These are phyloP conservation scores for Cyclocybe aegerita DNA, from an alignment of 768 basidiomycete genomes.

Conservation along the genomic window DNA sequence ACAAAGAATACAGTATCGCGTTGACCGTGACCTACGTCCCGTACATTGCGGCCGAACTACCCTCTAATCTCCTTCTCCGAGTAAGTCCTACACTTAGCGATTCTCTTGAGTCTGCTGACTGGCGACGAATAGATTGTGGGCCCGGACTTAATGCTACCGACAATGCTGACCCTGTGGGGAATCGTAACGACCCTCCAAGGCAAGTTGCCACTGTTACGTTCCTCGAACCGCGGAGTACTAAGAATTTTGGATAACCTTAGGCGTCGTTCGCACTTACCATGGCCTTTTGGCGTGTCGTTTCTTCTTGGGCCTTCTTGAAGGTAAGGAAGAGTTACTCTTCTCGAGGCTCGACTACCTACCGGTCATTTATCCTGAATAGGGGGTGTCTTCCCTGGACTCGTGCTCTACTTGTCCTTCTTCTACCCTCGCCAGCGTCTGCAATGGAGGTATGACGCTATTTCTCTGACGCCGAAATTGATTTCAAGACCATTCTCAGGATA, in stretches of 20 bases:
- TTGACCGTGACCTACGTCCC: constrained; percentile 51
- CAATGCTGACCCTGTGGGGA: constrained; percentile 70
- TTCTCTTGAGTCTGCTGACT: not conserved
- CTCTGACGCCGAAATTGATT: not conserved
- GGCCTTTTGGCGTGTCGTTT: constrained; percentile 49
- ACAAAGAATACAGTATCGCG: constrained; percentile 48
- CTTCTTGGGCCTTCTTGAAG: constrained; percentile 53
- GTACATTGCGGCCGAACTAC: constrained; percentile 59
- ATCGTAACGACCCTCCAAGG: constrained; percentile 64
- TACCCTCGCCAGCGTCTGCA: constrained; percentile 51
- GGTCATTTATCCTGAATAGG: constrained; percentile 27
- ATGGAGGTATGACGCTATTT: constrained; percentile 35
- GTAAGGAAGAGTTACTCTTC: constrained; percentile 13
- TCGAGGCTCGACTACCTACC: not conserved
- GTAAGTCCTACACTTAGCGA: constrained; percentile 22
- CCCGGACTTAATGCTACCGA: constrained; percentile 56
- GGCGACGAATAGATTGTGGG: constrained; percentile 44
- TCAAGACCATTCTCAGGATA: constrained; percentile 33
- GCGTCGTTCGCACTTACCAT: constrained; percentile 45
- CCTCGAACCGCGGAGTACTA: not conserved
- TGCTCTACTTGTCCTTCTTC: constrained; percentile 57
- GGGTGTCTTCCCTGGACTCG: constrained; percentile 57
- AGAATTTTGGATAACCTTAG: constrained; percentile 18
- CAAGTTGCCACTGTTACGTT: constrained; percentile 16
- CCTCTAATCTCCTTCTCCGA: constrained; percentile 60